These are phyloP conservation scores for Colletotrichum gloeosporioides DNA, from an alignment of 2,329 filamentous ascomycete species.

Conservation along the genomic window DNA sequence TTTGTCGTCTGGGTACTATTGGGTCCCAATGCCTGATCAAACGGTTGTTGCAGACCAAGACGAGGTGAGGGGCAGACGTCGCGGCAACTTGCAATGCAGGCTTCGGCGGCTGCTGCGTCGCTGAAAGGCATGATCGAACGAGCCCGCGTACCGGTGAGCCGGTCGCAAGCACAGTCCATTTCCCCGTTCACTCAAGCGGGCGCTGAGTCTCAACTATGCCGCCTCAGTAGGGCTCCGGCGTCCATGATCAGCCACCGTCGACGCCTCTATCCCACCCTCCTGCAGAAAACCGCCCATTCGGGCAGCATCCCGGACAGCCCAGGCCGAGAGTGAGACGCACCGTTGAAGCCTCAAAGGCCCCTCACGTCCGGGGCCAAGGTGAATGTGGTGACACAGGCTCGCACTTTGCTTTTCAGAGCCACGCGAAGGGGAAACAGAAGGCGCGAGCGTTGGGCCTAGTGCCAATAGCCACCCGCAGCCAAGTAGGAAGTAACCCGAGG, in stretches of 20 bases:
- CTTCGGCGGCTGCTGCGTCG: neutral
- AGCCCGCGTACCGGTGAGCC: neutral
- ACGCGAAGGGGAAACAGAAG: neutral
- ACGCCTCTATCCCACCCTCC: neutral
- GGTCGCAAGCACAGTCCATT: neutral
- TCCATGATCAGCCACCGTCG: constrained; percentile 2
- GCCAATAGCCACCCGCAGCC: neutral
- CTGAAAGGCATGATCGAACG: neutral
- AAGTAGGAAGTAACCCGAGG: neutral
- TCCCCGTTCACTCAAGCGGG: neutral
- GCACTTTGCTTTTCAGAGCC: neutral
- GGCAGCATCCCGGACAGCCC: neutral
- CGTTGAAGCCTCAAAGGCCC: constrained; percentile 1
- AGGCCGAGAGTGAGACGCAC: constrained; percentile 13
- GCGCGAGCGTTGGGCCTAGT: neutral
- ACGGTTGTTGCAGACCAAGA: neutral
- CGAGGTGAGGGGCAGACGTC: neutral
- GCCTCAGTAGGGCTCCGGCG: neutral
- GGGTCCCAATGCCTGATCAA: neutral
- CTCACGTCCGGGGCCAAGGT: neutral
- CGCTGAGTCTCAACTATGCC: neutral
- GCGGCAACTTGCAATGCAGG: neutral
- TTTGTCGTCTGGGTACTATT: neutral
- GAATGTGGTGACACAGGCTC: neutral
- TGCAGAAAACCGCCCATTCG: neutral